Conservation (phyloP, 2,329 filamentous ascomycete genomes). For the Coleophoma cylindrospora region DNA sequence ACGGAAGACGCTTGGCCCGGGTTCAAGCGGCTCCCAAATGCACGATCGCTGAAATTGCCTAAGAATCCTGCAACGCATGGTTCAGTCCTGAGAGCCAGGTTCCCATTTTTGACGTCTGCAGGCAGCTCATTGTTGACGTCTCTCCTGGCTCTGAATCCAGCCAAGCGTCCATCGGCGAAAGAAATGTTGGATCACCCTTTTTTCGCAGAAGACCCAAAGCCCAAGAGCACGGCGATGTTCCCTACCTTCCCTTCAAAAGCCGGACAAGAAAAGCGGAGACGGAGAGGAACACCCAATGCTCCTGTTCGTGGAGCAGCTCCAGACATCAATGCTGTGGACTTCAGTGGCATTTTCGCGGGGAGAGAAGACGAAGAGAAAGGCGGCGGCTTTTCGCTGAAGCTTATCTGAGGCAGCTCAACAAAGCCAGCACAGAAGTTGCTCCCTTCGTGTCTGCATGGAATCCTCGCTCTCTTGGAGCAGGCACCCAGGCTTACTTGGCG, state of each 20-base stretch:
- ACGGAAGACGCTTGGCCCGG: slow-evolving; percentile 78
- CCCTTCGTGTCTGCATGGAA: too few species aligned
- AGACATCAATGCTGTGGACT: slow-evolving; percentile 52
- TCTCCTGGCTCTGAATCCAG: slow-evolving; percentile 72
- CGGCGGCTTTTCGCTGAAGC: slow-evolving; percentile 60
- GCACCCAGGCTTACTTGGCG: too few species aligned
- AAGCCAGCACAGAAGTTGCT: too few species aligned
- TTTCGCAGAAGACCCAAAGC: slow-evolving; percentile 83
- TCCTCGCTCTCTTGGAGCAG: too few species aligned
- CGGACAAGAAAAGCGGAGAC: slow-evolving; percentile 76
- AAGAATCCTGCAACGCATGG: slow-evolving; percentile 31
- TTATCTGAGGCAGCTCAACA: slow-evolving; percentile 36
- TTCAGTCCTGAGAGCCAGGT: slow-evolving; percentile 66
- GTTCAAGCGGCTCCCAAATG: slow-evolving; percentile 84
- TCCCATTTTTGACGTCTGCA: slow-evolving; percentile 74
- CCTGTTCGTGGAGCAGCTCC: slow-evolving; percentile 67
- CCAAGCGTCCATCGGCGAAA: slow-evolving; percentile 61
- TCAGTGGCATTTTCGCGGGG: slow-evolving; percentile 66
- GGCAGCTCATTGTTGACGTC: slow-evolving; percentile 65
- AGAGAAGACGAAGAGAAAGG: slow-evolving; percentile 60
- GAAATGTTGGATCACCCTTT: slow-evolving; percentile 77
- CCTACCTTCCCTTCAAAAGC: slow-evolving; percentile 96
- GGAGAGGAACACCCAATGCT: slow-evolving; percentile 73
- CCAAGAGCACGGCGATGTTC: slow-evolving; percentile 88
- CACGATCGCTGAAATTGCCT: slow-evolving; percentile 70